Evolutionary conservation across 352 stramenopile species (phyloP), one percentile per base, ranked within the genome.

Genomic region (Thalassiosira sp.): DNA sequence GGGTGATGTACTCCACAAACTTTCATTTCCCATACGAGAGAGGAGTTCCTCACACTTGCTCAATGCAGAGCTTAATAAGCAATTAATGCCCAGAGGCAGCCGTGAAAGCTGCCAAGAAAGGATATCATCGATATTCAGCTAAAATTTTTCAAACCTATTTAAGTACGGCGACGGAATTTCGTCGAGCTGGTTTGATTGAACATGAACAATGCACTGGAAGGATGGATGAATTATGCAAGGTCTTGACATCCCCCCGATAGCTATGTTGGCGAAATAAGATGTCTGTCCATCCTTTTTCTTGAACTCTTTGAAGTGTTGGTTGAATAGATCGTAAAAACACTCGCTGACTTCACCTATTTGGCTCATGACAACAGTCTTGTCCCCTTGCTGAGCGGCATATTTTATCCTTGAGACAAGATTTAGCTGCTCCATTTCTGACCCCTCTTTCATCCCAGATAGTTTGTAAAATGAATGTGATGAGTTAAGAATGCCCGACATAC

Each of bases 271-370:
- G 72, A 72, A 86, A 35, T 84, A 85, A 11, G 53, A 52, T 42
- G 74, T 28, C 7, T 70, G 5, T n/a, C 57, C 75, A 2, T 81
- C 35, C 43, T 74, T n/a, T n/a, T n/a, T 70, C 37, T 67, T 72
- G 53, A 76, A 76, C 45, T 73, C 73, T 54, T 42, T 53, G 58
- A 85, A 88, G 33, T 88, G 79, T 37, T 88, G 81, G 31, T 88
- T 88, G 63, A 87, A 87, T 2, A 88, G 51, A 71, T 88, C 79
- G 35, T 88, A 88, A 56, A 88, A 86, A 40, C 72, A 77, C 33
- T 88, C 81, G 25, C 59, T 78, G 24, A 88, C 70, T 6, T 33
- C 15, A 45, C 82, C 74, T n/a, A 59, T 58, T 54, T 88, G 61
- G 31, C 58, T 82, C 11, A 88, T 57, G 3, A 88, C 46, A 40